Evolutionary conservation across 2,329 filamentous ascomycete species (phyloP).

Genomic region (Fusarium avenaceum): DNA sequence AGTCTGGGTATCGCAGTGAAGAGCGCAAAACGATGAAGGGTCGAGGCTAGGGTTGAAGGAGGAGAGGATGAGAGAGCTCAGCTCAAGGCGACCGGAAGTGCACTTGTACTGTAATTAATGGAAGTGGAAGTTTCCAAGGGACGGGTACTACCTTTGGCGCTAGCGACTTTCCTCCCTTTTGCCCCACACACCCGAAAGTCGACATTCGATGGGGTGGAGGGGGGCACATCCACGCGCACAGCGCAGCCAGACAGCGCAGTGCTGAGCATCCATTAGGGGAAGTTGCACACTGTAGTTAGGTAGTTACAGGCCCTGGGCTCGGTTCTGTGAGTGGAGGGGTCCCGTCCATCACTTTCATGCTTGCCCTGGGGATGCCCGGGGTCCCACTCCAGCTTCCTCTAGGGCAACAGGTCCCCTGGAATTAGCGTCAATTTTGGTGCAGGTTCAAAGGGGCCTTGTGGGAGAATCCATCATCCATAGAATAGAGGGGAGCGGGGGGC

Average conservation of each 20-base stretch:
- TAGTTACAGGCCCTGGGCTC: too few relatives aligned
- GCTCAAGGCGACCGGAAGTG: conserved; percentile 13
- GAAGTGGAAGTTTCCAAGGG: conserved; percentile 40
- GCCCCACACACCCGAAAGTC: conserved; percentile 23
- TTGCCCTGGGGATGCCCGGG: neutral
- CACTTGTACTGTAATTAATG: conserved; percentile 36
- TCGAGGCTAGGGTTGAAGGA: neutral
- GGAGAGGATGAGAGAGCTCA: conserved; percentile 18
- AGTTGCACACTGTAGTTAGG: neutral
- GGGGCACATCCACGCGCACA: conserved; percentile 15
- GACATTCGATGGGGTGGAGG: neutral
- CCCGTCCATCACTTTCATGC: conserved; percentile 4
- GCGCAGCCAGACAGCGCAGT: conserved; percentile 14
- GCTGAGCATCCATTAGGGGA: neutral
- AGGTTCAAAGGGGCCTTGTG: neutral
- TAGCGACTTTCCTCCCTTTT: conserved; percentile 28
- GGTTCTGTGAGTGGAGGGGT: conserved; percentile 11
- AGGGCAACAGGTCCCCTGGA: conserved; percentile 37
- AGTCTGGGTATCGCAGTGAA: conserved; percentile 14
- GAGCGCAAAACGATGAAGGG: conserved; percentile 12
- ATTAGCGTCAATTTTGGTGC: conserved; percentile 26
- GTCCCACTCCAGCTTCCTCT: conserved; percentile 19
- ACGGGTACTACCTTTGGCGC: conserved; percentile 33
- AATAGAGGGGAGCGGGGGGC: conserved; percentile 2
- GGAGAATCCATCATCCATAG: neutral